Base-by-base conservation (phyloP, 768 basidiomycete genomes). In the Tremella yokohamensis region DNA sequence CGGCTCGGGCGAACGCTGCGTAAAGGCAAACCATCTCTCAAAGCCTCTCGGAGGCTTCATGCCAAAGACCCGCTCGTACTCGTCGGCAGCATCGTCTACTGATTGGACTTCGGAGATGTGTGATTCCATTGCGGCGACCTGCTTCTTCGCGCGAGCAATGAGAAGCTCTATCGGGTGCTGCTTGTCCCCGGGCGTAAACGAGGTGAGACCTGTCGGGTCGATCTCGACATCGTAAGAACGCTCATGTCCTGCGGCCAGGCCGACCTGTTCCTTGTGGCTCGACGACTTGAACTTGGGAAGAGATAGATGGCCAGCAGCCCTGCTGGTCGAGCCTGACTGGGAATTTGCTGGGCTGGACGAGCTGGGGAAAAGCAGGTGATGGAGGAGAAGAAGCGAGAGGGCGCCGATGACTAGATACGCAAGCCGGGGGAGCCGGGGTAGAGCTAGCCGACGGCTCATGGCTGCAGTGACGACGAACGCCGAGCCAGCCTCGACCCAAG, bases 21-120 rank as follows among this genome's bases (percentile, higher is more conserved):
- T 70, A 57, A 70, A 38, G 15, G 58, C 64, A 20, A 38, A 70
- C 69, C 69, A 70, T 9, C 49, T 42, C 3, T 71, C 66, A 47
- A 68, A 71, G 11, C 66, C 66, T 20, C 52, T 63, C 0, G 69
- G 69, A 26, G 69, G 69, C 16, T 54, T 51, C 60, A 71, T 55
- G 11, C 64, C 56, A 29, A 53, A 71, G 1, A 40, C 60, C 37
- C 56, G 52, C 60, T 61, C 57, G 59, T 71, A 71, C 52, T 71
- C 66, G 19, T 62, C 53, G n/a, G 62, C 66, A 24, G 58, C 56
- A 56, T 71, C 66, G n/a, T 61, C 59, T 3, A 71, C 29, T 13
- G 55, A 40, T 26, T 22, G 38, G 12, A 71, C 60, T 53, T 62
- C 62, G 15, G 40, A 53, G 45, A 65, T 63, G 48, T 51, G 48